Conservation (phyloP, 2,329 filamentous ascomycete species). For the Talaromyces funiculosus region DNA sequence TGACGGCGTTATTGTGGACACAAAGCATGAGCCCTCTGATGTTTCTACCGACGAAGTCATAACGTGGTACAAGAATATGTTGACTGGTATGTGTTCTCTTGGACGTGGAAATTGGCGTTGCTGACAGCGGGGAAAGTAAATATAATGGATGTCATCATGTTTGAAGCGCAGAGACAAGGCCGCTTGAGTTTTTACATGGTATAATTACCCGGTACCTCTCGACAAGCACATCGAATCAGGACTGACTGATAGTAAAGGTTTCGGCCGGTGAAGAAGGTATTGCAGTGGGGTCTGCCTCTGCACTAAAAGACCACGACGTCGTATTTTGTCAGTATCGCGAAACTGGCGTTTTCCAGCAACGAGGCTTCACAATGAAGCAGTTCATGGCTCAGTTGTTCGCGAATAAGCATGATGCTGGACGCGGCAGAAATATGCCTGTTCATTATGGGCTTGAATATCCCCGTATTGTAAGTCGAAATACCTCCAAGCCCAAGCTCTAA, state of each 20-base stretch:
- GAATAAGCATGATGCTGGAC: slow-evolving; percentile 72
- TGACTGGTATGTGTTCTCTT: slow-evolving; percentile 41
- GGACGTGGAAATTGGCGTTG: background rate
- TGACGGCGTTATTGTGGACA: slow-evolving; percentile 76
- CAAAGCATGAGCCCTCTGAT: slow-evolving; percentile 59
- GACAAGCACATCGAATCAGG: background rate
- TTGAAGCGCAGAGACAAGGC: slow-evolving; percentile 94
- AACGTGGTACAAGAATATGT: slow-evolving; percentile 59
- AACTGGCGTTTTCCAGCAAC: slow-evolving; percentile 81
- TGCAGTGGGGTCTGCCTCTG: slow-evolving; percentile 80
- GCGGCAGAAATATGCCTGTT: slow-evolving; percentile 92
- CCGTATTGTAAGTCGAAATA: slow-evolving; percentile 55
- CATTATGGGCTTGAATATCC: slow-evolving; percentile 84
- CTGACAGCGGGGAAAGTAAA: slow-evolving; percentile 46
- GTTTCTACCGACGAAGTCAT: slow-evolving; percentile 59
- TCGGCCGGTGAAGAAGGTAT: slow-evolving; percentile 93
- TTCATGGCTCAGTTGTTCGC: slow-evolving; percentile 97
- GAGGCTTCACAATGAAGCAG: slow-evolving; percentile 77
- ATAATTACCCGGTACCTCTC: slow-evolving; percentile 13
- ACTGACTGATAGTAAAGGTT: slow-evolving; percentile 37
- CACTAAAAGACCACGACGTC: slow-evolving; percentile 75
- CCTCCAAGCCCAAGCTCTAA: too few species aligned
- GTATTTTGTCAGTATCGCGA: slow-evolving; percentile 94
- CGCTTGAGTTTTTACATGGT: slow-evolving; percentile 96
- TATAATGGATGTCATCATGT: slow-evolving; percentile 97